A percentile compares a stretch with the other conserved stretches of the same genome.
These are phyloP conservation scores for Dianthus caryophyllus DNA, from an alignment of 148 eudicot species.

Conservation along the genomic window DNA sequence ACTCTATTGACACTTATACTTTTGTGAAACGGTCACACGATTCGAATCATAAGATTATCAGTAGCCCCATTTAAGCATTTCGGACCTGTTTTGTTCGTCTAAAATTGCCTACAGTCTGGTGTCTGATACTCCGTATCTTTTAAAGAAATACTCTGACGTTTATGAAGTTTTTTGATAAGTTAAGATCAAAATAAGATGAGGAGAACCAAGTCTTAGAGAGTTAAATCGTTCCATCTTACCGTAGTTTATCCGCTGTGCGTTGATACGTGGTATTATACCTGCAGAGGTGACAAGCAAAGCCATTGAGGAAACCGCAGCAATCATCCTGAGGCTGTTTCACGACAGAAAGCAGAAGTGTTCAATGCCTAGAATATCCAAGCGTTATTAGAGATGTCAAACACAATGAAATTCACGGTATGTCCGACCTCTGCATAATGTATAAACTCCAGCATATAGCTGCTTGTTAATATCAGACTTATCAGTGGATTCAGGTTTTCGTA, in stretches of 20 bases:
- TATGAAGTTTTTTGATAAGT: too few species aligned
- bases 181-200: too few species aligned
- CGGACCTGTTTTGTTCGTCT: background rate
- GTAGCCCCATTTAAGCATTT: background rate
- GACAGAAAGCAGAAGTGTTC: conserved; percentile 68
- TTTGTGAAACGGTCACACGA: too few species aligned
- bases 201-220: too few species aligned
- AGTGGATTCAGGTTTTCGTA: background rate
- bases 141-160: too few species aligned
- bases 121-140: too few species aligned
- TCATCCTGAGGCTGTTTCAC: conserved; percentile 68
- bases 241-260: too few species aligned
- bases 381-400: conserved; percentile 44
- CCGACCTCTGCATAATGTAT: background rate
- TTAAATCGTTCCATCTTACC: too few species aligned
- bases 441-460: conserved; percentile 3
- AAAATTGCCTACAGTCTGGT: background rate
- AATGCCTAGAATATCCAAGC: conserved; percentile 88
- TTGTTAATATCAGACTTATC: conserved; percentile 7
- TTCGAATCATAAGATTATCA: too few species aligned
- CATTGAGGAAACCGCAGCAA: conserved; percentile 92
- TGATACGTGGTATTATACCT: too few species aligned
- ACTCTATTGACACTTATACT: too few species aligned
- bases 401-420: conserved; percentile 3
- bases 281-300: conserved; percentile 95